Percentiles rank a stretch among this genome's conserved stretches.
phyloP scores from a whole-genome alignment of 306 rosid genomes.

The Pyrus bretschneideri region DNA sequence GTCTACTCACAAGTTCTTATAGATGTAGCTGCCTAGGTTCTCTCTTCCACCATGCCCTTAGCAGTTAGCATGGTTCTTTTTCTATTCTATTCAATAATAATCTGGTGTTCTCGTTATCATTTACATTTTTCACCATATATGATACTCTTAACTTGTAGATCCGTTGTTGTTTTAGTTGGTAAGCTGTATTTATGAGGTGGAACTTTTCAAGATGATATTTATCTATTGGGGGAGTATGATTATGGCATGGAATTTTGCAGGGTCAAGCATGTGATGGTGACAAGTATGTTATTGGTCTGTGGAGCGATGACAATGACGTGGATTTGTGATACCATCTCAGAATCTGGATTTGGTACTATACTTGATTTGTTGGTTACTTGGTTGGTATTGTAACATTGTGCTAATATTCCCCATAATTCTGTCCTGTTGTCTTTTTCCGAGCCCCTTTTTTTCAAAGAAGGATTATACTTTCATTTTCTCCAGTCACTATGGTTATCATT shows the following conservation, averaged over 20 bases:
- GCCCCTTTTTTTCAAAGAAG: neutral
- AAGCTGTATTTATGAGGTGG: neutral
- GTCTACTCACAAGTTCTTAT: neutral
- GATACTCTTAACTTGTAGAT: neutral
- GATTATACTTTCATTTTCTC: neutral
- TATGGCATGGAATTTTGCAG: conserved; percentile 43
- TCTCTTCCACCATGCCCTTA: neutral
- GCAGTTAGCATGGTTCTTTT: neutral
- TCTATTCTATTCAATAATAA: neutral
- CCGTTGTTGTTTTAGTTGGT: neutral
- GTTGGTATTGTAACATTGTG: neutral
- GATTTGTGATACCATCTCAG: conserved; percentile 95
- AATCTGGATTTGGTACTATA: conserved; percentile 86
- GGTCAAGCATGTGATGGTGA: conserved; percentile 82
- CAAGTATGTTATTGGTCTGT: conserved; percentile 66
- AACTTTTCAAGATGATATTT: neutral
- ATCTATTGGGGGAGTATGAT: conserved; percentile 3
- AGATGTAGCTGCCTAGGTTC: neutral
- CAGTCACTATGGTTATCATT: neutral
- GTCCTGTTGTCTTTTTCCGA: neutral
- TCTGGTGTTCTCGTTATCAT: neutral
- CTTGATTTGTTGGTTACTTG: conserved; percentile 19
- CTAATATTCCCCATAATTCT: neutral
- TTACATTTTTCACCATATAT: neutral
- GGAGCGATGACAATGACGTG: conserved; percentile 94